Evolutionary conservation across 257 asterid species (phyloP), one percentile per base, ranked within the genome.

Genomic region (Lycium barbarum): DNA sequence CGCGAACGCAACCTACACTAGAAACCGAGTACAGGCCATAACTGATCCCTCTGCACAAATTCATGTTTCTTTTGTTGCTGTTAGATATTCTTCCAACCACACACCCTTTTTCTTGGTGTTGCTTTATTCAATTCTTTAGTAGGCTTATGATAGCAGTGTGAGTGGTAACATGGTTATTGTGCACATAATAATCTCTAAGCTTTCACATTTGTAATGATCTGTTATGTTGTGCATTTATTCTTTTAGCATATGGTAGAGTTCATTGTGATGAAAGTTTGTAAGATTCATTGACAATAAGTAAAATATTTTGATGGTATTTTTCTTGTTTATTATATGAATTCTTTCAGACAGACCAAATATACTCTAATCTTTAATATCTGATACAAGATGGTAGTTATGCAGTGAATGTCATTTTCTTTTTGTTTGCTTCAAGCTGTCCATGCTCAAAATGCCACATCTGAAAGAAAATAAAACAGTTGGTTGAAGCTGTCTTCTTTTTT

Each of bases 1-100:
- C 91, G n/a, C 80, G 93, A 45, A 90, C 93, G 2, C 91, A 84
- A 57, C 93, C 91, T 9, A 90, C 87, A 7, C 84, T 88, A 61
- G 92, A 90, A 83, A 84, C 86, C 22, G 92, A 90, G 85, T 90
- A 88, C 67, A 86, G 84, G 40, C 92, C 92, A 7, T 90, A 45
- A 74, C 36, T 11, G 9, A 3, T 17, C 4, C 79, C 18, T 83
- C 51, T 82, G 81, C 47, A 58, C 83, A 81, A 78, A 67, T 63
- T 68, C 86, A 17, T 55, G 83, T 83, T 84, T 70, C 35, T 78
- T 86, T 78, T 82, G 67, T 63, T 51, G 86, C 83, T 63, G 65
- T 68, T 84, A 40, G 80, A 84, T 71, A 76, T 76, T 76, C 72
- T 83, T 80, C 62, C 83, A 47, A 80, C 47, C 83, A 61, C 83